These are phyloP conservation scores for Pseudogymnoascus verrucosus DNA, from an alignment of 2,329 filamentous ascomycete genomes.

Conservation along the genomic window DNA sequence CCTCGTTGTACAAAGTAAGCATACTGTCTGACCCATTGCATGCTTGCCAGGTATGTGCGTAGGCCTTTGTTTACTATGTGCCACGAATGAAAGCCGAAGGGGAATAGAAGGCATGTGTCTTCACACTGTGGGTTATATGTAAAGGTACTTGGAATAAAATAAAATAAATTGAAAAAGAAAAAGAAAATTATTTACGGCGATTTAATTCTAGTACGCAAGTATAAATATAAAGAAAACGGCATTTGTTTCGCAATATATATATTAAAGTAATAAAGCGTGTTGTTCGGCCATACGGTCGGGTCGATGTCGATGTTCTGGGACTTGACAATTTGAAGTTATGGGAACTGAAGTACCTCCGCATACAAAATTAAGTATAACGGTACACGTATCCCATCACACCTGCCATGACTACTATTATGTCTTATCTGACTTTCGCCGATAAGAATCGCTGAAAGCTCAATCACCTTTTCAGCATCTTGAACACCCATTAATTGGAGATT, in stretches of 20 bases:
- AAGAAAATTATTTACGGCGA: too few species aligned
- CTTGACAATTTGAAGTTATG: neutral
- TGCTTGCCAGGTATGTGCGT: neutral
- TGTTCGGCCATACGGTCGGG: neutral
- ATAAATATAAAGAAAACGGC: neutral
- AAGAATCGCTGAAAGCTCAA: neutral
- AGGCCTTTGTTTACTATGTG: neutral
- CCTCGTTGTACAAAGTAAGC: neutral
- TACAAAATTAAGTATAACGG: neutral
- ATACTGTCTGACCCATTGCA: neutral
- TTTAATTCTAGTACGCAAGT: too few species aligned
- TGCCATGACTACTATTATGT: neutral
- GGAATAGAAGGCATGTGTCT: neutral
- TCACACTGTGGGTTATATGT: neutral
- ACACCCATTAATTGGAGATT: neutral
- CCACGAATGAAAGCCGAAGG: neutral
- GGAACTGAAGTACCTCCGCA: neutral
- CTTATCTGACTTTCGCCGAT: neutral
- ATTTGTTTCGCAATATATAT: neutral
- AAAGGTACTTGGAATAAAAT: neutral
- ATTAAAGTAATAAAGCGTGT: neutral
- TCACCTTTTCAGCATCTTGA: neutral
- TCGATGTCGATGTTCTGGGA: neutral
- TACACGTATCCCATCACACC: neutral
- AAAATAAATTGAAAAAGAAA: neutral